A percentile compares a stretch with the other conserved stretches of the same genome.
Evolutionary conservation across 1,284 basidiomycete species (phyloP).

Genomic region (Ustilago sp.): DNA sequence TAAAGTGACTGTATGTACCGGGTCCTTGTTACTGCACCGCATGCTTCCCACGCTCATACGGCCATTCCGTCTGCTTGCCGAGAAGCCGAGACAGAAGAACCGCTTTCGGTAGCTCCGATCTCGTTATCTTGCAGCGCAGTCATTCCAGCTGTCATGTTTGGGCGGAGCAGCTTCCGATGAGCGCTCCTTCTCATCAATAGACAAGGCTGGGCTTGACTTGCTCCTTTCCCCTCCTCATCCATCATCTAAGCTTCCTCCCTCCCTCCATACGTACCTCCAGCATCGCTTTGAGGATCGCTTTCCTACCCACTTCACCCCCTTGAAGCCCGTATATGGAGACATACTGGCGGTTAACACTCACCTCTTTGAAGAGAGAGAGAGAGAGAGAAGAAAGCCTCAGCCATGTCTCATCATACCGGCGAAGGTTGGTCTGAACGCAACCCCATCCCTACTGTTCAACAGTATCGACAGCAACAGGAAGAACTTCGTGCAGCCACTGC

Average conservation of each 20-base stretch:
- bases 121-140: constrained; percentile 11
- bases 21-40: neutral
- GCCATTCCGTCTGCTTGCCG: constrained; percentile 9
- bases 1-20: neutral
- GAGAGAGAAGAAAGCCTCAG: neutral
- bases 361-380: neutral
- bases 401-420: constrained; percentile 56
- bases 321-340: too few species aligned
- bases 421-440: constrained; percentile 64
- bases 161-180: neutral
- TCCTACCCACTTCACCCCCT: neutral
- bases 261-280: neutral
- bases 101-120: constrained; percentile 9
- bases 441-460: constrained; percentile 58
- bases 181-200: neutral
- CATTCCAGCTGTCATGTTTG: neutral
- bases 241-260: constrained; percentile 8
- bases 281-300: constrained; percentile 1
- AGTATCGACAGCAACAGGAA: constrained; percentile 47
- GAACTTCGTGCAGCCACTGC: constrained; percentile 38
- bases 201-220: neutral
- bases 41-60: constrained; percentile 3
- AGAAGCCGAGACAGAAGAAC: neutral
- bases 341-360: neutral
- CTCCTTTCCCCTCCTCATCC: constrained; percentile 3